Base-by-base conservation (phyloP, 108 stramenopile genomes). In the Nitzschia putrida region DNA sequence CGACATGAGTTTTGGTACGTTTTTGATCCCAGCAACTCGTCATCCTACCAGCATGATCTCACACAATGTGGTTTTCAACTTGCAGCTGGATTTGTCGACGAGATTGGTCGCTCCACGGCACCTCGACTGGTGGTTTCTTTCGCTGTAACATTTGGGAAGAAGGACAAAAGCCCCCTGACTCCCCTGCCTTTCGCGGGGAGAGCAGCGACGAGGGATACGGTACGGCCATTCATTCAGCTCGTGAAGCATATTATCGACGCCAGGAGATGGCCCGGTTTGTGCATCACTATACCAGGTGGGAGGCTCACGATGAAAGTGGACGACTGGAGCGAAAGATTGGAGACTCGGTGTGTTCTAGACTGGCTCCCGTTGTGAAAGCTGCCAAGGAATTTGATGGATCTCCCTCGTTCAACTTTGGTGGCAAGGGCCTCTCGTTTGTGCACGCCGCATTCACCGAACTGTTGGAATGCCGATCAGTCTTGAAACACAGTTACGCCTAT, bases 41-140 rank as follows among this genome's bases (percentile, higher is more conserved):
- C 41, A 61, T 44, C 21, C 0, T 26, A 3, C 50, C 4, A 21
- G 11, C 21, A 21, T 8, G 14, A 4, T 42, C 37, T 70, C 16
- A 18, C 22, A n/a, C 51, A 47, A 21, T 22, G 52, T 72, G n/a
- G n/a, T 21, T 13, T 59, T 20, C 3, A 0, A 34, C 1, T 64
- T 10, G 7, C 7, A 68, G 77, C 58, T 90, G 89, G 89, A 85
- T 90, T 50, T 90, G 89, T 67, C 77, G 75, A 11, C 61, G 81
- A 51, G 83, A 82, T 29, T 88, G 87, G 87, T 76, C 80, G 26
- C 44, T 77, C 20, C 86, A 87, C 43, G 80, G 69, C 0, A 69
- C 78, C 20, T 74, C 64, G 3, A 87, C 83, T 34, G 85, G 83
- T 49, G 85, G 85, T 21, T 87, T 73, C 71, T 87, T 83, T 59